These are phyloP conservation scores for Peronosclerospora sorghi DNA, from an alignment of 352 stramenopile genomes.

Conservation along the genomic window DNA sequence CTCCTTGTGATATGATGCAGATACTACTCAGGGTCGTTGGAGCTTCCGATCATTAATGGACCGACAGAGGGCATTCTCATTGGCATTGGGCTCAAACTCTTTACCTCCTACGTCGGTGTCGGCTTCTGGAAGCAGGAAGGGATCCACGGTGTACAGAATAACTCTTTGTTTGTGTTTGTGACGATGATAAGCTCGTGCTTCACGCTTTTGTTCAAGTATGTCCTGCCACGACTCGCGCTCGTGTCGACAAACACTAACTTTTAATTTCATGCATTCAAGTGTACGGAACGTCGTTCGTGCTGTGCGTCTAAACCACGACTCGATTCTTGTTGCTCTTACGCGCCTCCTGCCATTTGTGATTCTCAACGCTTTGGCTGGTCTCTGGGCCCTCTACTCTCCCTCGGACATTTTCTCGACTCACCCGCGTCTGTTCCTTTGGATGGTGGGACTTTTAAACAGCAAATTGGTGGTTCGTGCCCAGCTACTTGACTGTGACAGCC, in stretches of 20 bases:
- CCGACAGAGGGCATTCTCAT: slow-evolving; percentile 93
- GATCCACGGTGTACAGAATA: slow-evolving; percentile 61
- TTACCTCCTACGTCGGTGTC: slow-evolving; percentile 47
- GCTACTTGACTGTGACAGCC: neutral
- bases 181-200: slow-evolving; percentile 45
- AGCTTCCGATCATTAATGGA: slow-evolving; percentile 94
- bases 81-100: slow-evolving; percentile 59
- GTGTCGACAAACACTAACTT: neutral
- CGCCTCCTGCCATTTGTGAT: slow-evolving; percentile 63
- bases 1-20: slow-evolving; percentile 9
- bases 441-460: slow-evolving; percentile 79
- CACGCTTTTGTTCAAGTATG: slow-evolving; percentile 73
- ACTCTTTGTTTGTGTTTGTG: slow-evolving; percentile 67
- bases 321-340: slow-evolving; percentile 70
- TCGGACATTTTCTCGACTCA: slow-evolving; percentile 64
- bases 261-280: slow-evolving; percentile 17
- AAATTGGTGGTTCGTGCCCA: slow-evolving; percentile 65
- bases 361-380: slow-evolving; percentile 50
- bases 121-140: slow-evolving; percentile 63
- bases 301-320: slow-evolving; percentile 56
- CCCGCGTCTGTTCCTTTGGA: slow-evolving; percentile 79
- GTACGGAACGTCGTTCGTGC: slow-evolving; percentile 61
- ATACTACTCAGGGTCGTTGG: slow-evolving; percentile 92
- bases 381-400: slow-evolving; percentile 66
- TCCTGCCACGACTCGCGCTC: neutral